Base-by-base conservation (phyloP, 2,329 filamentous ascomycete genomes). In the Beauveria asiatica region DNA sequence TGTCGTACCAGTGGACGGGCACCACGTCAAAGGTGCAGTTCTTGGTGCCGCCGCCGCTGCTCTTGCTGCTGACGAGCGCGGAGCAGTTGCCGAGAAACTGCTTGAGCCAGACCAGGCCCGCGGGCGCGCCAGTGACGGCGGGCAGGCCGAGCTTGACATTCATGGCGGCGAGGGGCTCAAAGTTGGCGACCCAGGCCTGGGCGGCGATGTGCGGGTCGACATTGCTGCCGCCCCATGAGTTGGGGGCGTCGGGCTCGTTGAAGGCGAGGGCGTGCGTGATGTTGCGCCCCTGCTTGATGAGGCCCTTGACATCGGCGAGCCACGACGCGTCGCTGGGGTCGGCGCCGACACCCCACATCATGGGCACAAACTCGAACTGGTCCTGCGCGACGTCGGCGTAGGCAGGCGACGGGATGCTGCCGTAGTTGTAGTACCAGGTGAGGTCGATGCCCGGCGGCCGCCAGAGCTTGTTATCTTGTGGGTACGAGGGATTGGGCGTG, bases 351-450 rank as follows among this genome's bases (percentile, higher is more conserved):
- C 88, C 88, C 86, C 87, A 93, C 62, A 92, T 81, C 89, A 92
- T 91, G 55, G 90, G 89, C 1, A 93, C 85, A 71, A 90, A 94
- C 70, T 89, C 80, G 65, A 93, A 83, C 16, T 78, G 72, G 16
- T 76, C 74, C 65, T 86, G 81, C 0, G 78, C 66, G 33, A 78
- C 67, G 54, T 77, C 71, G 45, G 71, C 64, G 68, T 80, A 86
- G 46, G 75, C 75, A 0, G 78, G 63, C 0, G 85, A 83, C 1
- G 89, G 88, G 3, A 72, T 69, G 21, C 77, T 68, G 27, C 75
- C 73, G 72, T 92, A 94, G 76, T 92, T 93, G 80, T 93, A 94
- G 78, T 94, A 94, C 90, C 90, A 94, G 3, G 84, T 87, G 59
- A 93, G 73, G 46, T 84, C 81, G 19, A 81, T 83, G 42, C 76